Conservation (phyloP, 176 grass and related monocot species). For the Dactylis glomerata region DNA sequence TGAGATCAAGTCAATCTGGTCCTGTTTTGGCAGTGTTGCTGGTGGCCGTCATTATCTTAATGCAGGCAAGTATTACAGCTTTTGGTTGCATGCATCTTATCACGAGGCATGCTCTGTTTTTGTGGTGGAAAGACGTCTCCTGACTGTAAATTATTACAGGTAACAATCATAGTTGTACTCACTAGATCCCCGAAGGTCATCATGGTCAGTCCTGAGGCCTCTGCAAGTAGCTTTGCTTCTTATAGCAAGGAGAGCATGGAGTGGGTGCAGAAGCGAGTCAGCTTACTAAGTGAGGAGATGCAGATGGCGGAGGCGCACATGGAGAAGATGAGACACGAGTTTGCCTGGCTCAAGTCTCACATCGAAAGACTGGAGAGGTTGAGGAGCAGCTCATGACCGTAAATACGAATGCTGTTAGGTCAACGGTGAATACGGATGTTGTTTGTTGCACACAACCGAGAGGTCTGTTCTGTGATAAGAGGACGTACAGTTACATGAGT, state of each 20-base stretch:
- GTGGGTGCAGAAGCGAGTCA: slow-evolving; percentile 66
- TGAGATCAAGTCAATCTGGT: slow-evolving; percentile 46
- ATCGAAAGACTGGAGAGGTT: slow-evolving; percentile 58
- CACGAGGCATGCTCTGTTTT: not conserved
- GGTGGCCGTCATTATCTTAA: slow-evolving; percentile 60
- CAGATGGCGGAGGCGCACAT: slow-evolving; percentile 52
- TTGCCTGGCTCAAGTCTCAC: slow-evolving; percentile 69
- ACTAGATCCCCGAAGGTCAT: slow-evolving; percentile 72
- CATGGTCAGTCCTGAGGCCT: slow-evolving; percentile 45
- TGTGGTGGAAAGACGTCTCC: not conserved
- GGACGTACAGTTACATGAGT: slow-evolving; percentile 32
- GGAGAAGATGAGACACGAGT: slow-evolving; percentile 72
- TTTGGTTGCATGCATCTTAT: not conserved
- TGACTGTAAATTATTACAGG: slow-evolving; percentile 42
- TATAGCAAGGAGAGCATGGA: slow-evolving; percentile 52
- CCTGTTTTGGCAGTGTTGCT: slow-evolving; percentile 51
- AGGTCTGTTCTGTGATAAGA: not conserved
- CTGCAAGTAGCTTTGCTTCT: slow-evolving; percentile 20
- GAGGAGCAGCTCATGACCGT: slow-evolving; percentile 36
- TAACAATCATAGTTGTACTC: slow-evolving; percentile 72
- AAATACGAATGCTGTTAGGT: not conserved
- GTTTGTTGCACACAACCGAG: not conserved
- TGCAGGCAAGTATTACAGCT: slow-evolving; percentile 61
- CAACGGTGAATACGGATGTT: not conserved
- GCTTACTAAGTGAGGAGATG: slow-evolving; percentile 77